These are phyloP conservation scores for Piedraia hortae DNA, from an alignment of 2,329 filamentous ascomycete genomes.

Conservation along the genomic window DNA sequence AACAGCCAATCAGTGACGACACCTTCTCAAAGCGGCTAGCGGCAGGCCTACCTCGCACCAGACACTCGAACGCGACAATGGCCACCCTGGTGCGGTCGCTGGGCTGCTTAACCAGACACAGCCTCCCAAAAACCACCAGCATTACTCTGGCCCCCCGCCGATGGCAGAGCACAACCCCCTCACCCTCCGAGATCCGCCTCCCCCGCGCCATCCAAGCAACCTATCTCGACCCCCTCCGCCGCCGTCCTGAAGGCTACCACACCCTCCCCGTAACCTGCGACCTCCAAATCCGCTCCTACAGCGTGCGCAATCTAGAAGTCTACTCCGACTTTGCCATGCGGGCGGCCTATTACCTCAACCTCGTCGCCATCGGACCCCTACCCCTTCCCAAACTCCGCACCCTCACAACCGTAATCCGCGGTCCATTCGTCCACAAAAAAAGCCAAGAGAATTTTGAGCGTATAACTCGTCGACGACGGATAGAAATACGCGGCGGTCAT, in stretches of 20 bases:
- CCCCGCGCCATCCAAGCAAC: conserved; percentile 63
- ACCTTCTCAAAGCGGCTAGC: no score
- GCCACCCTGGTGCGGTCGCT: no score
- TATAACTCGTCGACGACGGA: conserved; percentile 56
- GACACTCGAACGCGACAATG: no score
- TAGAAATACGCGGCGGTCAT: conserved; percentile 80
- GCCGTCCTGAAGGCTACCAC: conserved; percentile 44
- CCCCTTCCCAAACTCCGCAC: conserved; percentile 68
- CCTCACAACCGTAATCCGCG: conserved; percentile 76
- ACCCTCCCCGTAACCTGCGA: conserved; percentile 39
- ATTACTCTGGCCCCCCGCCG: conserved; percentile 1
- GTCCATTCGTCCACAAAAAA: conserved; percentile 90
- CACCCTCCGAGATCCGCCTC: conserved; percentile 24
- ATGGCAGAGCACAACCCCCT: conserved; percentile 1
- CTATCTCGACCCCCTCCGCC: conserved; percentile 60
- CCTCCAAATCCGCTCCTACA: conserved; percentile 80
- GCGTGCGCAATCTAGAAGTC: conserved; percentile 68
- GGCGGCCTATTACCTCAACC: conserved; percentile 75
- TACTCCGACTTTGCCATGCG: conserved; percentile 85
- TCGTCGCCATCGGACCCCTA: conserved; percentile 63
- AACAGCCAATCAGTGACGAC: no score
- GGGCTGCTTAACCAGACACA: no score
- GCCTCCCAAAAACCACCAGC: no score
- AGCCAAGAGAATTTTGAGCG: conserved; percentile 93
- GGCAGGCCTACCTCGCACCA: no score